A percentile compares a stretch with the other conserved stretches of the same genome.
Conservation (phyloP, 768 basidiomycete species). For the Boletus subcaerulescens region DNA sequence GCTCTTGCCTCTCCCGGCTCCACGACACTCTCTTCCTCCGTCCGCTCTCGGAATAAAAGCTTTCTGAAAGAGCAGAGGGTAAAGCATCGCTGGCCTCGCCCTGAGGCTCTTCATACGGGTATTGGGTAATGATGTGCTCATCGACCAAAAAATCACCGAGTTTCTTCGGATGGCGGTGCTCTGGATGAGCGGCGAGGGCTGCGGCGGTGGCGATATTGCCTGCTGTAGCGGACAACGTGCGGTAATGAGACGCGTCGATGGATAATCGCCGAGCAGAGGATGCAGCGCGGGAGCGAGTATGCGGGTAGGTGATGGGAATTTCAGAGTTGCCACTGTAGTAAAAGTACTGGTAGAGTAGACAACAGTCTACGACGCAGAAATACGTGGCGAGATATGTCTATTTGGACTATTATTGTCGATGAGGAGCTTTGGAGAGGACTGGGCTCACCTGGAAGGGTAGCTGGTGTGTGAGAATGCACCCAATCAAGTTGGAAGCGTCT, state of each 20-base stretch:
- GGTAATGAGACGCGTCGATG: constrained; percentile 61
- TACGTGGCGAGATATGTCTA: constrained; percentile 91
- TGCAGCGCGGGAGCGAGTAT: constrained; percentile 42
- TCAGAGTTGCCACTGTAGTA: constrained; percentile 56
- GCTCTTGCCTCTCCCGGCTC: constrained; percentile 68
- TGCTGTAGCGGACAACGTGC: constrained; percentile 64
- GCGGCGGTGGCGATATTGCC: constrained; percentile 73
- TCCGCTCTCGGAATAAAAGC: constrained; percentile 73
- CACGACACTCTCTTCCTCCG: constrained; percentile 61
- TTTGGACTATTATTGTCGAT: constrained; percentile 4
- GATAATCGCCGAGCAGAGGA: constrained; percentile 47
- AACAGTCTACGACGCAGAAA: constrained; percentile 80
- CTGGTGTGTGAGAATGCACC: constrained; percentile 88
- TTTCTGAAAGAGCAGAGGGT: constrained; percentile 61
- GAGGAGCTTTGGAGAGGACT: not conserved
- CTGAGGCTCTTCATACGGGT: constrained; percentile 24
- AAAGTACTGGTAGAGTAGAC: constrained; percentile 74
- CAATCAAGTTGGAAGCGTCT: constrained; percentile 89
- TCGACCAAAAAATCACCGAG: constrained; percentile 22
- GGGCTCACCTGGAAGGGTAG: constrained; percentile 85
- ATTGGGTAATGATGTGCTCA: constrained; percentile 10
- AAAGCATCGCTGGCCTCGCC: constrained; percentile 52
- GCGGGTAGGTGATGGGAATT: constrained; percentile 35
- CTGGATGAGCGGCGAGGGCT: constrained; percentile 55
- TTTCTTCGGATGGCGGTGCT: constrained; percentile 32